Evolutionary conservation across 257 asterid genomes (phyloP), one percentile per base, ranked within the genome.

Genomic region (Verbascum thapsus): DNA sequence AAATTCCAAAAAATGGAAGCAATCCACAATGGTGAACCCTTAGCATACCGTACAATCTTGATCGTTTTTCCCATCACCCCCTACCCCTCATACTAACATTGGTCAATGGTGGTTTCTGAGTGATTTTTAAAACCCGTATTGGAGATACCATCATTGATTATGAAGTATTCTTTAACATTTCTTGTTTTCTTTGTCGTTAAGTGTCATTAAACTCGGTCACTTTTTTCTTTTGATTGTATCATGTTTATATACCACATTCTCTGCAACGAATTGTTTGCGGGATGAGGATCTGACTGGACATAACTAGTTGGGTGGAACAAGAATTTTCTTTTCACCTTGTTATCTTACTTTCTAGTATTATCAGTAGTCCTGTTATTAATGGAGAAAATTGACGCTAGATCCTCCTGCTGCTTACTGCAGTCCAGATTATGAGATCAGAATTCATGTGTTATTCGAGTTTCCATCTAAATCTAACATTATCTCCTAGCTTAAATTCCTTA

Each of bases 391-490:
- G n/a, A n/a, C n/a, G n/a, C n/a, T n/a, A n/a, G n/a, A n/a, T n/a
- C n/a, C n/a, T n/a, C n/a, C n/a, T n/a, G n/a, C n/a, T n/a, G n/a
- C n/a, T n/a, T n/a, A n/a, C n/a, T n/a, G n/a, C n/a, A n/a, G n/a
- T n/a, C n/a, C n/a, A n/a, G n/a, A 26, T 6, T 20, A 12, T 38
- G 52, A 69, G 39, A 19, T 48, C n/a, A 45, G 5, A 26, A 4
- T 26, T 32, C 42, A 45, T 44, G 9, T 53, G 57, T 20, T 45
- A 55, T 11, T 67, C 45, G 37, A 66, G 16, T 51, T 17, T 41
- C n/a, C n/a, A n/a, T n/a, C n/a, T n/a, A 40, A 20, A 19, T 30
- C 7, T 19, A 12, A 45, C 22, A 53, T 49, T 39, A 39, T 49
- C 18, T 8, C 3, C 0, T 32, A 57, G 54, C 53, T 13, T 66